Evolutionary conservation across 2,329 filamentous ascomycete species (phyloP), one percentile per base, ranked within the genome.

Genomic region (Cadophora luteo-olivacea): DNA sequence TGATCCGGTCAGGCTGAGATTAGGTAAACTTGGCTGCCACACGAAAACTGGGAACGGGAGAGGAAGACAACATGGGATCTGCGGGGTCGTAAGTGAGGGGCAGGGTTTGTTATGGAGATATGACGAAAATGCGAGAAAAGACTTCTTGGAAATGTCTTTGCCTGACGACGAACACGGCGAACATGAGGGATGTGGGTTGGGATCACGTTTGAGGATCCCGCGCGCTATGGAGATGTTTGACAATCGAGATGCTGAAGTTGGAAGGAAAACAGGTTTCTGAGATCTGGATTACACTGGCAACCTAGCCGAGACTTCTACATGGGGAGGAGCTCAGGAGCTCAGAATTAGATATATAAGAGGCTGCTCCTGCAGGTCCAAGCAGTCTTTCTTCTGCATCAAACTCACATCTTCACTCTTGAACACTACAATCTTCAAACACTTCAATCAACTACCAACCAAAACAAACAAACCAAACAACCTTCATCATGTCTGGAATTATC

Each of bases 401-500:
- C 62, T 61, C 45, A 32, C 29, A 33, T 51, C 48, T 52, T 63
- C 61, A 63, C 25, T 32, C 61, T 63, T 63, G 48, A 63, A 63
- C 48, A 63, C 61, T 52, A 24, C 38, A 61, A 68, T 54, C 38
- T 68, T 65, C 52, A 65, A 62, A 52, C 57, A 61, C 55, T 36
- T 58, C 36, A 36, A 36, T 25, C 54, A 67, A 49, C 49, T 54
- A 64, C 38, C 38, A 36, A 48, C 38, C 16, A 32, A 63, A 33
- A 51, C 38, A 41, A 60, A 41, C 38, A 41, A 58, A 64, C 48
- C 45, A 38, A 57, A 64, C 55, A 51, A 36, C 45, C 61, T 57
- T 66, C 58, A 51, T 38, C 66, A 85, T 85, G 83, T 82, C 82
- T 49, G 75, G 76, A 62, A 74, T 83, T 65, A 73, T 83, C 66